phyloP scores from a whole-genome alignment of 1,284 basidiomycete genomes.

The Butyriboletus appendiculatus region DNA sequence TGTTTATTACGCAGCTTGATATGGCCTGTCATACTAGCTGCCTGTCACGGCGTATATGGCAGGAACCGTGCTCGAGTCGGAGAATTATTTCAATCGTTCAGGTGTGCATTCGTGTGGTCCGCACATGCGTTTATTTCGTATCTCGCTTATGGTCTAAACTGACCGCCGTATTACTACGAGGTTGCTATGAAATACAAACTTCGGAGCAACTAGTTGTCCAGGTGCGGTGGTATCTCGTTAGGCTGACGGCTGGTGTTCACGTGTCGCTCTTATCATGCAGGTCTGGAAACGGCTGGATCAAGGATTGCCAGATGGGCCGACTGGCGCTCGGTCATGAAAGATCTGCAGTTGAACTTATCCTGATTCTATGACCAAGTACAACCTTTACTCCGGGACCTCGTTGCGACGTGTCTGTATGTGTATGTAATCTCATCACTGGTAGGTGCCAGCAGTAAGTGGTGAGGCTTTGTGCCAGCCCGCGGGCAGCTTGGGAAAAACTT shows the following conservation, averaged over 20 bases:
- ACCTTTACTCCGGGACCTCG: conserved; percentile 16
- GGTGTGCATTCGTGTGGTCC: conserved; percentile 32
- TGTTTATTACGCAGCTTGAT: conserved; percentile 35
- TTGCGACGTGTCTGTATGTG: conserved; percentile 21
- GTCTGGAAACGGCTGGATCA: conserved; percentile 44
- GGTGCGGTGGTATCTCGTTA: conserved; percentile 33
- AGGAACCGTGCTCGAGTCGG: conserved; percentile 40
- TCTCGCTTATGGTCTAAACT: conserved; percentile 10
- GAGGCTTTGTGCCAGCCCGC: conserved; percentile 18
- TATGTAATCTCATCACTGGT: conserved; percentile 27
- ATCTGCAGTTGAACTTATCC: conserved; percentile 34
- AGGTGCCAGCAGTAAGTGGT: conserved; percentile 25
- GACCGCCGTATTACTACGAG: conserved; percentile 24
- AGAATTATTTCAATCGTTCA: conserved; percentile 45
- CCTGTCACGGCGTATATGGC: conserved; percentile 40
- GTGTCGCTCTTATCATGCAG: conserved; percentile 29
- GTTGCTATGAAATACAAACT: conserved; percentile 53
- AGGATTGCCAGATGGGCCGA: conserved; percentile 34
- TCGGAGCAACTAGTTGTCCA: conserved; percentile 45
- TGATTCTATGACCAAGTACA: conserved; percentile 34
- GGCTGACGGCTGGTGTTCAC: conserved; percentile 25
- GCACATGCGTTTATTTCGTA: conserved; percentile 9
- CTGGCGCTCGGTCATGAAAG: conserved; percentile 44
- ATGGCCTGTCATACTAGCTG: conserved; percentile 48
- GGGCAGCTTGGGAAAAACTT: conserved; percentile 12